Evolutionary conservation across 768 basidiomycete genomes (phyloP).

Genomic region (Neoboletus magnificus): DNA sequence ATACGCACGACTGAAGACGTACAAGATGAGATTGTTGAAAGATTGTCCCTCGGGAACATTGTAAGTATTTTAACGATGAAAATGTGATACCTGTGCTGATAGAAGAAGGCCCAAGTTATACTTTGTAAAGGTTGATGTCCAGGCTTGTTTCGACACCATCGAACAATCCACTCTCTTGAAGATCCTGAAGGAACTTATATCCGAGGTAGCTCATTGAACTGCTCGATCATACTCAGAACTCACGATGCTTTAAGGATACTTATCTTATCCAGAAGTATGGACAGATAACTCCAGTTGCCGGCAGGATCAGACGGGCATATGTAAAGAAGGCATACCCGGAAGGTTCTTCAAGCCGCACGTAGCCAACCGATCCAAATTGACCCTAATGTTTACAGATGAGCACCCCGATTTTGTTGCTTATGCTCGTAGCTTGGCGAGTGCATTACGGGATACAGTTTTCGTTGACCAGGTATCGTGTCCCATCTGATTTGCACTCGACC

Average conservation of each 20-base stretch:
- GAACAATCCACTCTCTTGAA: constrained; percentile 80
- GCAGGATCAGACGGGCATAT: constrained; percentile 55
- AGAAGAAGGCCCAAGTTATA: constrained; percentile 74
- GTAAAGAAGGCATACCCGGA: constrained; percentile 63
- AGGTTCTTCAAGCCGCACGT: constrained; percentile 38
- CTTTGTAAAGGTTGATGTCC: constrained; percentile 96
- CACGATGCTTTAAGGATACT: constrained; percentile 45
- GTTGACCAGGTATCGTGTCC: constrained; percentile 64
- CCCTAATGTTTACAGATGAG: constrained; percentile 50
- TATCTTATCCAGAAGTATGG: constrained; percentile 74
- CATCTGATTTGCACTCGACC: background rate
- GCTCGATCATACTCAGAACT: background rate
- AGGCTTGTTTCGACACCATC: constrained; percentile 95
- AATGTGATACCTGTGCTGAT: background rate
- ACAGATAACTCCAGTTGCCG: constrained; percentile 54
- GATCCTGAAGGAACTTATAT: constrained; percentile 70
- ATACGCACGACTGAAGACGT: constrained; percentile 66
- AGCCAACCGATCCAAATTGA: background rate
- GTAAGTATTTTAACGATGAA: constrained; percentile 38
- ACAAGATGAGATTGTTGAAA: constrained; percentile 52
- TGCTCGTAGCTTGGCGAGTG: constrained; percentile 62
- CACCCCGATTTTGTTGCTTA: constrained; percentile 69
- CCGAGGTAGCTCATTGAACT: constrained; percentile 48
- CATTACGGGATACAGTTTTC: constrained; percentile 74
- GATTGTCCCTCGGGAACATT: constrained; percentile 41